Percentiles rank a stretch among this genome's conserved stretches.
These are phyloP conservation scores for Plicaturopsis crispa DNA, from an alignment of 768 basidiomycete species.

Conservation along the genomic window DNA sequence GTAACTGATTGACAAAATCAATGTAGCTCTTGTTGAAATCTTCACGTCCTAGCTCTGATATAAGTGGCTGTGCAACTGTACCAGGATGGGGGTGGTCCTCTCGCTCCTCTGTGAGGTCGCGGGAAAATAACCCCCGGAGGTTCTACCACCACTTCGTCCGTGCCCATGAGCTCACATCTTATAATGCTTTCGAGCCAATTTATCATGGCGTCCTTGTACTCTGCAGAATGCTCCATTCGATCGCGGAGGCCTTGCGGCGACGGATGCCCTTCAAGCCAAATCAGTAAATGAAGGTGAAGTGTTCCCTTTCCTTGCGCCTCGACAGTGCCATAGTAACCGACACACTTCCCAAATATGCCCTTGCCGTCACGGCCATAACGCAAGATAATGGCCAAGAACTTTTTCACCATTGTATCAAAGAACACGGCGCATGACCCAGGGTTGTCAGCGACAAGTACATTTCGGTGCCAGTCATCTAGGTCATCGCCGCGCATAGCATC, in stretches of 20 bases:
- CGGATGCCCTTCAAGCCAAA: slow-evolving; percentile 18
- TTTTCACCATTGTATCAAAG: slow-evolving; percentile 13
- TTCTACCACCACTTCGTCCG: too few species aligned
- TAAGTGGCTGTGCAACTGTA: too few species aligned
- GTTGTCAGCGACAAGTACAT: slow-evolving; percentile 11
- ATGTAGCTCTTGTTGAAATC: neutral
- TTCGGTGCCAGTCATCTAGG: too few species aligned
- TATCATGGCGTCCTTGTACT: neutral
- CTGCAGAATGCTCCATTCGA: neutral
- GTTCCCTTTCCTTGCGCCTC: slow-evolving; percentile 20
- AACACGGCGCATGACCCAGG: slow-evolving; percentile 16
- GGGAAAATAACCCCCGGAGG: too few species aligned
- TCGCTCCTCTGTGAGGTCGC: too few species aligned
- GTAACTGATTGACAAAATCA: slow-evolving; percentile 5
- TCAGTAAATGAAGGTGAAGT: slow-evolving; percentile 24
- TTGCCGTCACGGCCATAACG: slow-evolving; percentile 7
- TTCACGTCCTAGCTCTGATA: too few species aligned
- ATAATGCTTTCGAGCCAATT: neutral
- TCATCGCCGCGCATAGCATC: slow-evolving; percentile 17
- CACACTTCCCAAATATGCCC: slow-evolving; percentile 25
- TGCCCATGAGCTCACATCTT: neutral
- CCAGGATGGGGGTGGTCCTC: too few species aligned
- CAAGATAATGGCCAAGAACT: slow-evolving; percentile 12
- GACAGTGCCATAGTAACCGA: slow-evolving; percentile 20
- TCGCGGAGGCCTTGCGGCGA: slow-evolving; percentile 12